Base-by-base conservation (phyloP, 306 rosid genomes). In the Gleditsia sinensis region DNA sequence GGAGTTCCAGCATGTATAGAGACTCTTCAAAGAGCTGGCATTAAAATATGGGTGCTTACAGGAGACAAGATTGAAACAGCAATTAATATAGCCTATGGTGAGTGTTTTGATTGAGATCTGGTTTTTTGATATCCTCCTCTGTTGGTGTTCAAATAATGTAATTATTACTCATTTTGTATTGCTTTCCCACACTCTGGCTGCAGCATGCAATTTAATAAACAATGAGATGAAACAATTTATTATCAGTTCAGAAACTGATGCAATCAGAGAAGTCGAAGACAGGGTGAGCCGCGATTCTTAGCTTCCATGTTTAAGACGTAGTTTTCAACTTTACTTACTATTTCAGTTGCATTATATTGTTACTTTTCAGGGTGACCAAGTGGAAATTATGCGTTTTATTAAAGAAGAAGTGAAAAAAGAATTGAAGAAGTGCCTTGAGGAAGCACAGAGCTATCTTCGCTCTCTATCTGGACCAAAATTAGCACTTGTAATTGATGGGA, bases 61-160 rank as follows among this genome's bases (percentile, higher is more conserved):
- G 98, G 98, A 63, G 98, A 94, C 91, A 94, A 94, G 88, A 88
- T 94, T 88, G 98, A 94, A 87, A 94, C 98, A 48, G 98, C 98
- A 25, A 94, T 94, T 72, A 94, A 94, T 86, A 94, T 94, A 78
- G 97, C 90, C 43, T 94, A 94, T 87, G 98, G 98, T 94, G 43
- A 71, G 94, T 80, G 20, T 74, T 34, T 78, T 76, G 27, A 46
- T 69, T 46, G 25, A 43, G 50, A 72, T 50, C 62, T 76, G 20
- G 68, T 64, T 37, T 42, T 61, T 6, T 30, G 73, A 13, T 56
- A 49, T 63, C 51, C 59, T 75, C 16, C 65, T 55, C 32, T 51
- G 20, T 39, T 30, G 49, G 21, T 16, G 6, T 56, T 59, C 67
- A 54, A 76, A 27, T 19, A 61, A 32, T 54, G 28, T 39, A 39